phyloP scores from a whole-genome alignment of 1,284 basidiomycete species.

The Tremellales sp. region DNA sequence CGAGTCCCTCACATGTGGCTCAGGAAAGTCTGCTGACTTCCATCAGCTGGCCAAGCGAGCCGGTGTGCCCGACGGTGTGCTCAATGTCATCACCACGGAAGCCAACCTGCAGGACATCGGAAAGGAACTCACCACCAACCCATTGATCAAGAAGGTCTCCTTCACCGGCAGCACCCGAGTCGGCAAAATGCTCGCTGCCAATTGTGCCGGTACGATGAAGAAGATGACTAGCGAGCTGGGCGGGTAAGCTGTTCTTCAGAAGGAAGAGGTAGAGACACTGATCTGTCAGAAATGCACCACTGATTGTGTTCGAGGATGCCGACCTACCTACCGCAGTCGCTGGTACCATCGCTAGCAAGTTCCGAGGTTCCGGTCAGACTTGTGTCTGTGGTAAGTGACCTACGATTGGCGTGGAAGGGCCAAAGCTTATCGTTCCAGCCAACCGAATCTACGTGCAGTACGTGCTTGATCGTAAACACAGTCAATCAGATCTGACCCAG shows the following conservation, averaged over 20 bases:
- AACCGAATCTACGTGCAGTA: slow-evolving; percentile 44
- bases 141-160: slow-evolving; percentile 63
- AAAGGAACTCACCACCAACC: slow-evolving; percentile 44
- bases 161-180: slow-evolving; percentile 90
- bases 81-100: slow-evolving; percentile 77
- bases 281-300: slow-evolving; percentile 38
- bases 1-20: background rate
- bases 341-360: slow-evolving; percentile 85
- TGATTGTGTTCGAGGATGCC: slow-evolving; percentile 85
- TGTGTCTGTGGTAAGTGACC: slow-evolving; percentile 39
- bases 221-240: slow-evolving; percentile 74
- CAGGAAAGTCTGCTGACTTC: background rate
- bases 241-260: slow-evolving; percentile 15
- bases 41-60: slow-evolving; percentile 75
- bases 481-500: background rate
- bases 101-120: slow-evolving; percentile 41
- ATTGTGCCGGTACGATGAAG: slow-evolving; percentile 83
- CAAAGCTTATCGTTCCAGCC: slow-evolving; percentile 12
- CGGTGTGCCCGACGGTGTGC: slow-evolving; percentile 88
- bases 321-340: slow-evolving; percentile 91
- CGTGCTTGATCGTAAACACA: background rate
- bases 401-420: background rate
- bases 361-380: slow-evolving; percentile 87
- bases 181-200: slow-evolving; percentile 80
- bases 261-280: background rate